Percentiles rank a stretch among this genome's conserved stretches.
phyloP scores from a whole-genome alignment of 2,329 filamentous ascomycete genomes.

The Cucurbitaria berberidis region DNA sequence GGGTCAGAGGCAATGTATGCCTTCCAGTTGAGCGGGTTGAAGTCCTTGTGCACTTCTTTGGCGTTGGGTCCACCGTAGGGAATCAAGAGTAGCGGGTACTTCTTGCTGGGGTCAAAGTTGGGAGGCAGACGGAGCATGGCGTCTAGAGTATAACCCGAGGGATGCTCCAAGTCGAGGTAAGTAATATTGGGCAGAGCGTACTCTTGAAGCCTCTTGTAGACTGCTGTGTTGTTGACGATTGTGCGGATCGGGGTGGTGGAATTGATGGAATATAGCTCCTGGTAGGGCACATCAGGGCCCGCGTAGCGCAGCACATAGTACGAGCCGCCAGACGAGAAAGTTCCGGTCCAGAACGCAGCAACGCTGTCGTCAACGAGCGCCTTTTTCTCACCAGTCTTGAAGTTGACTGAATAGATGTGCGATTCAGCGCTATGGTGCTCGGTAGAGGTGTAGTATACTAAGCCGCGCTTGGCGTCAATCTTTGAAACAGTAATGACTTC shows the following conservation, averaged over 20 bases:
- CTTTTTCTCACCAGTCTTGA: conserved; percentile 58
- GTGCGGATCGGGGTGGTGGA: conserved; percentile 62
- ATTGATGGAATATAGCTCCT: conserved; percentile 68
- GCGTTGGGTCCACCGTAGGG: conserved; percentile 72
- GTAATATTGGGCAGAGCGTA: conserved; percentile 70
- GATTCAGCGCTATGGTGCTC: conserved; percentile 70
- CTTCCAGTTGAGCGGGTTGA: conserved; percentile 63
- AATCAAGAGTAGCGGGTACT: conserved; percentile 71
- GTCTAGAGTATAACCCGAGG: conserved; percentile 66
- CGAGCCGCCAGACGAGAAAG: conserved; percentile 66
- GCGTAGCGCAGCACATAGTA: conserved; percentile 71
- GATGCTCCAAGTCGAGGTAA: conserved; percentile 67
- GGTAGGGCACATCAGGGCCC: conserved; percentile 72
- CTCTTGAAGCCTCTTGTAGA: conserved; percentile 61
- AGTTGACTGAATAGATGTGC: conserved; percentile 71
- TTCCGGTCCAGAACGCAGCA: conserved; percentile 67
- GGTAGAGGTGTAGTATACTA: conserved; percentile 70
- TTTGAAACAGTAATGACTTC: conserved; percentile 67
- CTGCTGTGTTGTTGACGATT: conserved; percentile 65
- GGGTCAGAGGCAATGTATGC: conserved; percentile 71
- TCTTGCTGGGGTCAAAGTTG: conserved; percentile 66
- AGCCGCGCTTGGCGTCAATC: conserved; percentile 61
- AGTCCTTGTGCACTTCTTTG: conserved; percentile 65
- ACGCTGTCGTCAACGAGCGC: conserved; percentile 67
- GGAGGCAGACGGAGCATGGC: conserved; percentile 70